phyloP scores from a whole-genome alignment of 2,329 filamentous ascomycete genomes.

The Alternaria conjuncta region DNA sequence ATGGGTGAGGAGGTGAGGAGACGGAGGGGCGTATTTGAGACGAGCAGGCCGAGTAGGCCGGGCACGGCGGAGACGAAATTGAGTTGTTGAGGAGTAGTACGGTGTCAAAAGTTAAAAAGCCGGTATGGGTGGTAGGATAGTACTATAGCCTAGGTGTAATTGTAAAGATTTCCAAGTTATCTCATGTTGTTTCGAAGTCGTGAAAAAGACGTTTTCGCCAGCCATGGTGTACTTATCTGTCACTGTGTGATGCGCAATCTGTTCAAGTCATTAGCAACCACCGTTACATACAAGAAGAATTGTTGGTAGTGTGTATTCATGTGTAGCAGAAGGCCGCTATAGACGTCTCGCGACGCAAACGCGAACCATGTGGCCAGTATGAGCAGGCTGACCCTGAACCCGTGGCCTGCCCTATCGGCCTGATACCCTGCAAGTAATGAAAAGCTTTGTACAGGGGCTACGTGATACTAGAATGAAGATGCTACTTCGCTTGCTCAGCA shows the following conservation, averaged over 20 bases:
- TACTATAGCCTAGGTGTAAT: not conserved
- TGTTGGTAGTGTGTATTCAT: not conserved
- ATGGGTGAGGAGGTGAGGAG: not conserved
- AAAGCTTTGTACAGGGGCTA: not conserved
- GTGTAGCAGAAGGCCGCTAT: no score
- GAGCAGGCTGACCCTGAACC: not conserved
- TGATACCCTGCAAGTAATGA: not conserved
- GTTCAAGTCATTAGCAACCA: not conserved
- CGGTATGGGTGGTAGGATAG: not conserved
- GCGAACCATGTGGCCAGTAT: not conserved
- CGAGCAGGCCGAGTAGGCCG: not conserved
- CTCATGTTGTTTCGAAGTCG: no score
- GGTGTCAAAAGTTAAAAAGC: not conserved
- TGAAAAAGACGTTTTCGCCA: no score
- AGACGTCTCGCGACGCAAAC: not conserved
- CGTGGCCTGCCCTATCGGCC: not conserved
- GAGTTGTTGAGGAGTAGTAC: not conserved
- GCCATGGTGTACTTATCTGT: not conserved
- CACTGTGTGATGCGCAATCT: not conserved
- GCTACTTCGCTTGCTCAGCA: not conserved
- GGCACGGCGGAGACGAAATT: not conserved
- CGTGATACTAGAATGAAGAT: not conserved
- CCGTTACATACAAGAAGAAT: rapidly evolving
- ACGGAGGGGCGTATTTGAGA: slow-evolving; percentile 1
- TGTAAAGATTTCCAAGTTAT: not conserved